Percentiles rank a stretch among this genome's conserved stretches.
phyloP scores from a whole-genome alignment of 805 yeast genomes.

The Starmerella kuoi region DNA sequence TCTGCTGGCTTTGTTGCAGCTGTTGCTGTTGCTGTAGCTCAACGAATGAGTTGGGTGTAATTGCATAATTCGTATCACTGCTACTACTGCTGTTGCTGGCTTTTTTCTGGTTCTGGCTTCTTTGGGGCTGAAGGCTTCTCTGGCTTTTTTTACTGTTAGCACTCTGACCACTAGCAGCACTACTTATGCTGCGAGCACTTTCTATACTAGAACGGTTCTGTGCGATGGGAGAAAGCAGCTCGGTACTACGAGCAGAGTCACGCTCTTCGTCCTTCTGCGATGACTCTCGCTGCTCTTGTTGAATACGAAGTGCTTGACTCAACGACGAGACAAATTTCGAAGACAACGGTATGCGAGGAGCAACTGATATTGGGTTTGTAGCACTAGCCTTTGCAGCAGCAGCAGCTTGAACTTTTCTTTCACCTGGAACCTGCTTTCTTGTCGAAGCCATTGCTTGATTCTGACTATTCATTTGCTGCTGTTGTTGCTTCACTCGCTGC shows the following conservation, averaged over 20 bases:
- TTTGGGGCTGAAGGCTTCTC: no score
- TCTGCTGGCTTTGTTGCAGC: constrained; percentile 1
- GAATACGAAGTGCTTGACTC: constrained; percentile 13
- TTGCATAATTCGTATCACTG: neutral
- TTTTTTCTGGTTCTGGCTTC: no score
- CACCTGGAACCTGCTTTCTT: neutral
- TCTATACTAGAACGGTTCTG: neutral
- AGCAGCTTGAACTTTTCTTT: constrained; percentile 4
- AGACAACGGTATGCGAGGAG: constrained; percentile 19
- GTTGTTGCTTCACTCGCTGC: no score
- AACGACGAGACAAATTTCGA: constrained; percentile 16
- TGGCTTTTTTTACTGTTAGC: neutral
- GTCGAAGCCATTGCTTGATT: no score
- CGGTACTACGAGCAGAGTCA: neutral
- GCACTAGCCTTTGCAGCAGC: constrained; percentile 22
- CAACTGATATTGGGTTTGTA: constrained; percentile 11
- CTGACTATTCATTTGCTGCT: no score
- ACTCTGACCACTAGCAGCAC: neutral
- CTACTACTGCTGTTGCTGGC: no score
- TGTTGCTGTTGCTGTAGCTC: constrained; percentile 1
- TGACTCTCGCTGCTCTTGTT: constrained; percentile 7
- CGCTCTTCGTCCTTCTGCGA: neutral
- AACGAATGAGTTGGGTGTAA: neutral
- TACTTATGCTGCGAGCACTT: constrained; percentile 1
- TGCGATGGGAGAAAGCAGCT: neutral